A percentile compares a stretch with the other conserved stretches of the same genome.
Conservation (phyloP, 2,329 filamentous ascomycete genomes). For the Dothistroma septosporum region DNA sequence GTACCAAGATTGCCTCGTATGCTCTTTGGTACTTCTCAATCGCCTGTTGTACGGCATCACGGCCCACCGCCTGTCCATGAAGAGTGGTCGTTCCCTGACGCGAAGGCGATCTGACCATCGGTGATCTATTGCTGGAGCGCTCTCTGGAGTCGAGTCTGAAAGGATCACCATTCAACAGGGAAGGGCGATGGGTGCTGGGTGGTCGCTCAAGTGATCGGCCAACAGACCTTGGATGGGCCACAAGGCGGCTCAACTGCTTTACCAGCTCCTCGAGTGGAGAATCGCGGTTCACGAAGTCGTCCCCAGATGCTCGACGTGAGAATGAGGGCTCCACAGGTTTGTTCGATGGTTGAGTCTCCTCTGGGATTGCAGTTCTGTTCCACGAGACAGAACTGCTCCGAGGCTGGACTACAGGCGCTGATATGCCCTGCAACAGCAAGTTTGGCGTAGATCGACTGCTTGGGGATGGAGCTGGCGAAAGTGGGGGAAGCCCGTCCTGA, state of each 20-base stretch:
- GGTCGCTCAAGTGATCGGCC: conserved; percentile 24
- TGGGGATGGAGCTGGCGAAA: conserved; percentile 13
- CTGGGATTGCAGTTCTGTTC: conserved; percentile 1
- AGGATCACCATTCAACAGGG: conserved; percentile 23
- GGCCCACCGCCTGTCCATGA: background rate
- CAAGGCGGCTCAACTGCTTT: conserved; percentile 29
- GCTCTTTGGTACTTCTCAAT: background rate
- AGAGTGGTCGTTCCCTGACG: background rate
- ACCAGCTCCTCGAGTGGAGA: conserved; percentile 34
- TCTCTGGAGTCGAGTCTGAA: conserved; percentile 15
- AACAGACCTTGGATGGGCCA: conserved; percentile 25
- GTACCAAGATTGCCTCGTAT: conserved; percentile 2
- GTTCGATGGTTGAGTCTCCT: background rate
- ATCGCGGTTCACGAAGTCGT: conserved; percentile 21
- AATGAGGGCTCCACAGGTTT: background rate
- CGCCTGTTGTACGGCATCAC: background rate
- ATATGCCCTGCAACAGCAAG: conserved; percentile 7
- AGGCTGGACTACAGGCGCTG: conserved; percentile 9
- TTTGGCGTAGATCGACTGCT: conserved; percentile 25
- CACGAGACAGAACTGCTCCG: conserved; percentile 23
- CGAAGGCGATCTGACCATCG: background rate
- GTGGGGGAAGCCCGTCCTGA: background rate
- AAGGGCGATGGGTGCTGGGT: conserved; percentile 13
- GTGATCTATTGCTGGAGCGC: background rate
- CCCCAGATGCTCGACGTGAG: conserved; percentile 2